Evolutionary conservation across 352 stramenopile genomes (phyloP).

Genomic region (Globisporangium splendens): DNA sequence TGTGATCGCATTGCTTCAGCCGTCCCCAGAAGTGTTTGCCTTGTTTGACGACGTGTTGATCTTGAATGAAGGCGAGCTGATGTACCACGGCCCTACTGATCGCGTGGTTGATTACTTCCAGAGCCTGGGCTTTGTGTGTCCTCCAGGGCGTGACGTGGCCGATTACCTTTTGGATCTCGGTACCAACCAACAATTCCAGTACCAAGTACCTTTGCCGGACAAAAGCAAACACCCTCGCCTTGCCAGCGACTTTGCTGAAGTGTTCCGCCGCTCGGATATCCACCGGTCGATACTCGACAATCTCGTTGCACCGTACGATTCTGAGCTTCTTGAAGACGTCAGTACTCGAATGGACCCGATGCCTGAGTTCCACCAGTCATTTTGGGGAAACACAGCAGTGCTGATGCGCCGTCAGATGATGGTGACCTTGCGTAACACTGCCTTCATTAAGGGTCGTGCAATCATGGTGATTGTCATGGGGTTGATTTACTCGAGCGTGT

Average conservation of each 20-base stretch:
- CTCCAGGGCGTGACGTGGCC: constrained; percentile 18
- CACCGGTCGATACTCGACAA: constrained; percentile 21
- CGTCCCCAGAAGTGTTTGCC: constrained; percentile 46
- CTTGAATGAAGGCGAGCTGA: constrained; percentile 40
- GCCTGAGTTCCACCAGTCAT: constrained; percentile 40
- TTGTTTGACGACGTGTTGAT: constrained; percentile 54
- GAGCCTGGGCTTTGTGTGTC: constrained; percentile 37
- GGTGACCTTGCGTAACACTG: constrained; percentile 43
- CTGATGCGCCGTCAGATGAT: constrained; percentile 50
- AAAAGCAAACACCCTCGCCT: constrained; percentile 18
- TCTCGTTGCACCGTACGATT: constrained; percentile 23
- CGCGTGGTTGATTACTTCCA: constrained; percentile 61
- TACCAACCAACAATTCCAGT: constrained; percentile 1
- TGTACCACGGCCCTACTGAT: constrained; percentile 42
- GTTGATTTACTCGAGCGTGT: constrained; percentile 12
- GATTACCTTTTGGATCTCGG: constrained; percentile 24
- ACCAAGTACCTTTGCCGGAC: constrained; percentile 1
- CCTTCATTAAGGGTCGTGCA: constrained; percentile 11
- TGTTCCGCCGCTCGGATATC: constrained; percentile 29
- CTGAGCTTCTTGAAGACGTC: constrained; percentile 25
- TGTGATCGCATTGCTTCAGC: constrained; percentile 80
- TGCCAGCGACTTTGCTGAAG: constrained; percentile 29
- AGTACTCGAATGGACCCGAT: constrained; percentile 29
- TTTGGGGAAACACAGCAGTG: constrained; percentile 30
- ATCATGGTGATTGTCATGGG: constrained; percentile 17